A percentile compares a stretch with the other conserved stretches of the same genome.
Conservation (phyloP, 2,329 filamentous ascomycete genomes). For the Endothia cerciana region DNA sequence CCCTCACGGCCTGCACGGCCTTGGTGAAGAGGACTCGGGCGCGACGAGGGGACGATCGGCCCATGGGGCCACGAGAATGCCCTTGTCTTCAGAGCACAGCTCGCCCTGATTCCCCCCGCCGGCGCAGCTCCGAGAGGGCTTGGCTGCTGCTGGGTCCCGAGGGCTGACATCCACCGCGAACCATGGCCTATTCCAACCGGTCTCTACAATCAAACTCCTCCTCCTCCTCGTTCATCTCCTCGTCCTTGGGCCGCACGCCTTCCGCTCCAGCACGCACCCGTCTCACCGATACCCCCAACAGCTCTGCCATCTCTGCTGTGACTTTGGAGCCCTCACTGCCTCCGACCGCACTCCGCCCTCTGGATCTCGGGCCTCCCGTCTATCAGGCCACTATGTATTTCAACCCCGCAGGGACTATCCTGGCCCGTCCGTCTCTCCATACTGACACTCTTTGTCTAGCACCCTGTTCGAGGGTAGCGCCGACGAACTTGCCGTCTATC, state of each 20-base stretch:
- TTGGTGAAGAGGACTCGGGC: not conserved
- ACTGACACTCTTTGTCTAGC: slow-evolving; percentile 38
- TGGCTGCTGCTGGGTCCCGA: slow-evolving; percentile 35
- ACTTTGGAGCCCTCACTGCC: slow-evolving; percentile 45
- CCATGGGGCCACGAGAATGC: slow-evolving; percentile 23
- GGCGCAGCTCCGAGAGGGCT: slow-evolving; percentile 18
- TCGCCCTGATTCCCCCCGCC: slow-evolving; percentile 14
- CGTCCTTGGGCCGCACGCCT: slow-evolving; percentile 47
- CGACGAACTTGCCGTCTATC: slow-evolving; percentile 54
- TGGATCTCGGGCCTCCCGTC: slow-evolving; percentile 57
- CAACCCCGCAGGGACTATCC: slow-evolving; percentile 7
- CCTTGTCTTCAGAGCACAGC: slow-evolving; percentile 7
- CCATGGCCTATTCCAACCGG: slow-evolving; percentile 41
- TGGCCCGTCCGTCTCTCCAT: not conserved
- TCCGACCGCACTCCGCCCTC: slow-evolving; percentile 46
- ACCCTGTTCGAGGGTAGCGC: slow-evolving; percentile 54
- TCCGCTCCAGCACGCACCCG: slow-evolving; percentile 44
- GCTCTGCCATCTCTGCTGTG: slow-evolving; percentile 49
- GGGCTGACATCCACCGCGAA: slow-evolving; percentile 35
- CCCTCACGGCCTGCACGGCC: not conserved
- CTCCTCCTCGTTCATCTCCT: slow-evolving; percentile 53
- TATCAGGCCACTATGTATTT: slow-evolving; percentile 58
- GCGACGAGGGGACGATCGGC: not conserved
- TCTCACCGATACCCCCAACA: slow-evolving; percentile 51
- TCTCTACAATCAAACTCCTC: slow-evolving; percentile 45